phyloP scores from a whole-genome alignment of 2,329 filamentous ascomycete species.

The Zasmidium citrigriseum region DNA sequence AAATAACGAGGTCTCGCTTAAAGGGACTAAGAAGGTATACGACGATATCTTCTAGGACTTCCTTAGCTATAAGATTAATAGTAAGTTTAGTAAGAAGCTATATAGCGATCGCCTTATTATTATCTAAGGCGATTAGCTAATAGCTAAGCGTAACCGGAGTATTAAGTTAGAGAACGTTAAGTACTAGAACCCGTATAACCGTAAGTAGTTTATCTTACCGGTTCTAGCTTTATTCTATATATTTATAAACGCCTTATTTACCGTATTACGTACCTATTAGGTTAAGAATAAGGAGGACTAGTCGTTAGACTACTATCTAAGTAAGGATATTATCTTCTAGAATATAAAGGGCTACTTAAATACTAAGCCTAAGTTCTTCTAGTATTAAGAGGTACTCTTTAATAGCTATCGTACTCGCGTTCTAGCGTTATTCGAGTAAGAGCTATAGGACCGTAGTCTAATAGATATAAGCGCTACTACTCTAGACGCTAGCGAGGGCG shows the following conservation, averaged over 20 bases:
- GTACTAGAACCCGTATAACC: not conserved
- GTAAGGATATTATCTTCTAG: not conserved
- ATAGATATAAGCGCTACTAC: not conserved
- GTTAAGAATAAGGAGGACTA: not conserved
- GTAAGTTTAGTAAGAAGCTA: not conserved
- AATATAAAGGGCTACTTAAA: not conserved
- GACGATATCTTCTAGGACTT: not conserved
- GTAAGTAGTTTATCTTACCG: constrained; percentile 1
- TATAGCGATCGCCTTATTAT: not conserved
- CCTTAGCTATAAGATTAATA: not conserved
- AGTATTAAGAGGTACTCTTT: not conserved
- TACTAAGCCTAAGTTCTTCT: not conserved
- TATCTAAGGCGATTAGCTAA: not conserved
- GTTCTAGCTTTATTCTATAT: not conserved
- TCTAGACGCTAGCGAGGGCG: not conserved
- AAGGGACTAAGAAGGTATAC: not conserved
- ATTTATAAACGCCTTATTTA: not conserved
- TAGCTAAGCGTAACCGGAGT: not conserved
- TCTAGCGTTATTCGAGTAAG: too few relatives aligned
- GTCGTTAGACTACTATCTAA: not conserved
- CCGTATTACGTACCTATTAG: not conserved
- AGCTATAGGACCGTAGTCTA: not conserved
- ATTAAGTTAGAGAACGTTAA: constrained; percentile 1
- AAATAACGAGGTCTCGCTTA: not conserved
- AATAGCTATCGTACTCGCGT: too few relatives aligned